Conservation (phyloP, 495 filamentous ascomycete genomes). For the Talaromyces adpressus region DNA sequence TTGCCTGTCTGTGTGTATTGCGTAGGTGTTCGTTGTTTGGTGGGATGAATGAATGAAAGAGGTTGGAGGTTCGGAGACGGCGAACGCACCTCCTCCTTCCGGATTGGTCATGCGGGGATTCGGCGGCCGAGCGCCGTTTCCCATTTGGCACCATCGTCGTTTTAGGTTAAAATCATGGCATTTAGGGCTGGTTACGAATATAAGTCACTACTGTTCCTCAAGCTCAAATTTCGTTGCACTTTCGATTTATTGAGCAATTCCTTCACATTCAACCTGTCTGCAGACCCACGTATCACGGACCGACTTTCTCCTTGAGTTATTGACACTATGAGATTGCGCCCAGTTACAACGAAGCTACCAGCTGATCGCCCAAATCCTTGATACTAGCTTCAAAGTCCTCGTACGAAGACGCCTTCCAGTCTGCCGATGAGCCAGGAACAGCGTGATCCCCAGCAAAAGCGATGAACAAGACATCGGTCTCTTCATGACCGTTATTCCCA, state of each 20-base stretch:
- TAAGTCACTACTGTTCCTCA: not conserved
- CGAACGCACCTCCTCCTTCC: not conserved
- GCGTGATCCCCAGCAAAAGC: constrained; percentile 42
- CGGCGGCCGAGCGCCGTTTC: not conserved
- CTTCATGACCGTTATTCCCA: constrained; percentile 39
- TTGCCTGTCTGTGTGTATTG: not conserved
- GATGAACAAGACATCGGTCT: constrained; percentile 44
- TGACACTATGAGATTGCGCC: not conserved
- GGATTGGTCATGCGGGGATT: not conserved
- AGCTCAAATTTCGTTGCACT: not conserved
- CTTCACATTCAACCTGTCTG: not conserved
- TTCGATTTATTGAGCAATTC: not conserved
- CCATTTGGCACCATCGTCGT: not conserved
- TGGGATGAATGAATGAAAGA: not conserved
- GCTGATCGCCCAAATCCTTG: constrained; percentile 29
- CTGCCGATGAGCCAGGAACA: constrained; percentile 35
- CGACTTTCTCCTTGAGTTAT: not conserved
- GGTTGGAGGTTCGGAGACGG: not conserved
- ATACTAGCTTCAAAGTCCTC: constrained; percentile 38
- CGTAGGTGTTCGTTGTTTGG: not conserved
- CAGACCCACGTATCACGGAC: not conserved
- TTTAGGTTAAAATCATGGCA: not conserved
- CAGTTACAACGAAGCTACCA: constrained; percentile 6
- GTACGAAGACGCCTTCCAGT: constrained; percentile 37
- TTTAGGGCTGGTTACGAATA: not conserved